Evolutionary conservation across 2,329 filamentous ascomycete species (phyloP), one percentile per base, ranked within the genome.

Genomic region (Teratosphaeria gauchensis): DNA sequence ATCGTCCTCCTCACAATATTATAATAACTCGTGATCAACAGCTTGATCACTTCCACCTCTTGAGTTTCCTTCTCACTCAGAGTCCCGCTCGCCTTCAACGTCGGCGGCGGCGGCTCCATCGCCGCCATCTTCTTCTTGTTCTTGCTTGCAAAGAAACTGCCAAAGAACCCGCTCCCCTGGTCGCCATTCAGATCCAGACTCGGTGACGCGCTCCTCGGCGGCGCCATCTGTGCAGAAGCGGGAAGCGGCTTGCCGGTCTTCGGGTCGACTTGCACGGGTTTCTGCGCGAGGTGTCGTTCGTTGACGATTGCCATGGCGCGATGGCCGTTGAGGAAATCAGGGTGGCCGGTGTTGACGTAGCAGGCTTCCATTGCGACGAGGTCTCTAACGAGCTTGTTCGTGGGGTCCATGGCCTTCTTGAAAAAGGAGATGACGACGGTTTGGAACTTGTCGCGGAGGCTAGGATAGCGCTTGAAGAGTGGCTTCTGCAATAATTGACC

Each of bases 111-210:
- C 14, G 94, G 82, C 74, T 99, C 94, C 94, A 99, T 99, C 54
- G 92, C 92, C n/a, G 94, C 94, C 78, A 95, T 95, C 87, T 96
- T 97, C 84, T 99, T 99, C 86, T 97, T 99, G 80, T 97, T 99
- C 84, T 97, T 99, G 71, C 90, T 92, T 11, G 94, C 90, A 72
- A 96, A 99, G 83, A 99, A 99, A 70, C 90, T 95, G 66, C 94
- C 94, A 69, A 99, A 99, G 82, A 99, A 99, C 42, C 92, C 91
- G 35, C 61, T 60, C 61, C 82, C 69, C 16, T 73, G 69, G 71
- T 89, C 89, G 61, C 74, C 75, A 31, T 75, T 77, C 51, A 84
- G 77, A 55, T 85, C 84, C 54, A 90, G 77, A 46, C 86, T 88
- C 7, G 90, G 94, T 71, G 87, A 95, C 58, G 83, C 82, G 51